phyloP scores from a whole-genome alignment of 1,284 basidiomycete genomes.

The Coniophora puteana region DNA sequence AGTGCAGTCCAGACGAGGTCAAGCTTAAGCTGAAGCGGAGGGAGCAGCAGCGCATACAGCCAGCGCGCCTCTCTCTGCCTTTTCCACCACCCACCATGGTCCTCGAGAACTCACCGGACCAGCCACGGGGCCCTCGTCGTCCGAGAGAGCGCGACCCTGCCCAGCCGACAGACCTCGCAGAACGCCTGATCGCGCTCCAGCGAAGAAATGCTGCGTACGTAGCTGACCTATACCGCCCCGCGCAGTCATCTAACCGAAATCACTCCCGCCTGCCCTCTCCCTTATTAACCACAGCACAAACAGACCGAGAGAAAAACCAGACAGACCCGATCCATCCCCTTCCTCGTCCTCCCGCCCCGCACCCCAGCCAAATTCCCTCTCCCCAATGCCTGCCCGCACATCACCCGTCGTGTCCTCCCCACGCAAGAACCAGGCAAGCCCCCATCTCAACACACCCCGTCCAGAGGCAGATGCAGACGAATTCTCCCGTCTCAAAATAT shows the following conservation, averaged over 20 bases:
- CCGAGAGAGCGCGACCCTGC: slow-evolving; percentile 36
- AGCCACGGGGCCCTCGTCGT: slow-evolving; percentile 18
- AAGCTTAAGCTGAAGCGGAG: not conserved
- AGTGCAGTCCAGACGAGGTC: not conserved
- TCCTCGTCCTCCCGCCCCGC: slow-evolving; percentile 26
- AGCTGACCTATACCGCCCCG: no score
- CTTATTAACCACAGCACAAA: slow-evolving; percentile 33
- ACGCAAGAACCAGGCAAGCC: slow-evolving; percentile 18
- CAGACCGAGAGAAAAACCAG: slow-evolving; percentile 43
- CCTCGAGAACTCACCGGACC: slow-evolving; percentile 8
- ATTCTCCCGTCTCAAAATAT: slow-evolving; percentile 66
- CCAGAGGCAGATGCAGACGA: slow-evolving; percentile 61
- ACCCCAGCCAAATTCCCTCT: slow-evolving; percentile 24
- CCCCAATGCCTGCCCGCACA: slow-evolving; percentile 24
- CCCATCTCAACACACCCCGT: slow-evolving; percentile 33
- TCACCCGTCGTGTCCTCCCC: slow-evolving; percentile 28
- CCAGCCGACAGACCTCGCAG: slow-evolving; percentile 62
- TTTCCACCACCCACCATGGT: slow-evolving; percentile 1
- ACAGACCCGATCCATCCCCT: slow-evolving; percentile 34
- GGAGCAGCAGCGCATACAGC: not conserved
- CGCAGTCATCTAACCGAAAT: no score
- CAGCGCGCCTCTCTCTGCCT: not conserved
- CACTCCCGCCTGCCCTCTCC: slow-evolving; percentile 4
- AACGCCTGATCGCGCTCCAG: slow-evolving; percentile 61
- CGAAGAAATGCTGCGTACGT: slow-evolving; percentile 61